These are phyloP conservation scores for Irpex sp. DNA, from an alignment of 1,284 basidiomycete species.

Conservation along the genomic window DNA sequence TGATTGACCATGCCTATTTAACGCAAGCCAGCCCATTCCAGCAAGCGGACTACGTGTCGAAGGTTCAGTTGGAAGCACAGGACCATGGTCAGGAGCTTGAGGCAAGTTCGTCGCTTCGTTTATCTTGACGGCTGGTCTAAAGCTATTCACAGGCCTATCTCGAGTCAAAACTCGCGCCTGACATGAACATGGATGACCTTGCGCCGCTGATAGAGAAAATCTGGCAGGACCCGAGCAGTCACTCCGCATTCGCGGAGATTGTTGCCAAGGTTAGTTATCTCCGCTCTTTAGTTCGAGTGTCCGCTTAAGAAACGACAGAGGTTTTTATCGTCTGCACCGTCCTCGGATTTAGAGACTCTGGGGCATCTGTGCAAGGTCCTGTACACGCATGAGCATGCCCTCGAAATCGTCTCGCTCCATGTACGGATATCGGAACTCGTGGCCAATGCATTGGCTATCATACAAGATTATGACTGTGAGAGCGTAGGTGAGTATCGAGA, in stretches of 20 bases:
- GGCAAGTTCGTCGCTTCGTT: constrained; percentile 29
- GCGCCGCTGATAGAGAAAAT: constrained; percentile 49
- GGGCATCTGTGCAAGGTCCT: constrained; percentile 65
- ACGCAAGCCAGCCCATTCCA: constrained; percentile 47
- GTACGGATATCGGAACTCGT: constrained; percentile 58
- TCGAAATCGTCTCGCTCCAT: constrained; percentile 74
- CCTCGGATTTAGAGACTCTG: constrained; percentile 62
- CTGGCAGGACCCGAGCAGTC: constrained; percentile 57
- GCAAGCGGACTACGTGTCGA: constrained; percentile 43
- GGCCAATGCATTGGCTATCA: constrained; percentile 54
- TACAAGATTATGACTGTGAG: constrained; percentile 74
- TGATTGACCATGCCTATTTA: constrained; percentile 53
- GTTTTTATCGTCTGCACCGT: constrained; percentile 44
- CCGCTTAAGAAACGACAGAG: constrained; percentile 36
- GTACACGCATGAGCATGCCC: constrained; percentile 47
- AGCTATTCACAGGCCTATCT: constrained; percentile 46
- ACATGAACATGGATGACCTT: constrained; percentile 48
- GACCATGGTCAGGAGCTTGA: constrained; percentile 52
- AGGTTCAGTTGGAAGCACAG: constrained; percentile 52
- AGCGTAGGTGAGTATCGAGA: constrained; percentile 56
- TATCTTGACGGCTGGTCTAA: neutral
- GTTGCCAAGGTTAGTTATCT: constrained; percentile 49
- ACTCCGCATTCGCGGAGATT: constrained; percentile 53
- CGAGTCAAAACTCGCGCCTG: constrained; percentile 55
- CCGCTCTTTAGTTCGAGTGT: neutral